Base-by-base conservation (phyloP, 108 stramenopile species). In the Chaetoceros muelleri region DNA sequence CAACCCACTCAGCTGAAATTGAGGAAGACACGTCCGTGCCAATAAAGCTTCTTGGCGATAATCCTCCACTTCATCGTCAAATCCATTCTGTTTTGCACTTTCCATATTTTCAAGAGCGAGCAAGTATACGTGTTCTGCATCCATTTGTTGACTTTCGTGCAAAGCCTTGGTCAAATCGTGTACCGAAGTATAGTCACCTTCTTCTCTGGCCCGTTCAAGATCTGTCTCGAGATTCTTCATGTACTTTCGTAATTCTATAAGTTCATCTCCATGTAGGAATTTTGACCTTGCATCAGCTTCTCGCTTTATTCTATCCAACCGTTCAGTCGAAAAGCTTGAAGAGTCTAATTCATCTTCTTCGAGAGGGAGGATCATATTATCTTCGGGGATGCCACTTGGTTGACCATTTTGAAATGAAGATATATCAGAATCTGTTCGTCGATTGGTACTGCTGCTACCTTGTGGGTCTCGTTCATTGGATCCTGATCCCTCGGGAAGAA, bases 1-100 rank as follows among this genome's bases (percentile, higher is more conserved):
- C 1, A 88, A 58, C 17, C 86, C 86, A 21, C 84, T 78, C 69
- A 88, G 52, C 25, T 85, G 65, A 46, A 85, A 76, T 24, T 89
- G 83, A 24, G 87, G 87, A 10, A 89, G 64, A 13, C 58, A 58
- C 0, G 51, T 26, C 17, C 83, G 45, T 10, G 87, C 87, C 31
- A 69, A 70, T 17, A 52, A 40, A 2, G 80, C 83, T 24, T 68
- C 30, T 13, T 58, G 16, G 20, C 47, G 21, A 46, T 59, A 70
- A 24, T 69, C 53, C 44, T 64, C 56, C 2, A 64, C 74, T 13
- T 52, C 63, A 2, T 53, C 48, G 0, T 48, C 10, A 31, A 68
- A 53, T 0, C 79, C 78, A 8, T 66, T 55, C 19, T 30, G 31
- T 47, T 67, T 50, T 2, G 82, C 82, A 16, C 52, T 44, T 22